phyloP scores from a whole-genome alignment of 345 rosid genomes.

The Erysimum cheiranthoides region DNA sequence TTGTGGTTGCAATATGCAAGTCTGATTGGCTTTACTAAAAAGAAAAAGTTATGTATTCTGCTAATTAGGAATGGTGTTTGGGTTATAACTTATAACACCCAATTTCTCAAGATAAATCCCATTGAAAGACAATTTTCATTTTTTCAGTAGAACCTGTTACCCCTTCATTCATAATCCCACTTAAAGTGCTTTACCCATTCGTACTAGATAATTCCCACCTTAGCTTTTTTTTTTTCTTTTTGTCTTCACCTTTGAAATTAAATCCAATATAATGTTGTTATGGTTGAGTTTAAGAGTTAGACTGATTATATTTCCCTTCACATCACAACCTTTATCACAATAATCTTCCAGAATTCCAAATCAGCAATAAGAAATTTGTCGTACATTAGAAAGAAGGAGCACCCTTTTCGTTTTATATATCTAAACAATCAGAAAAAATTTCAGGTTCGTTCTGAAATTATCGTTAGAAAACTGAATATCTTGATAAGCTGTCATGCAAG shows the following conservation, averaged over 20 bases:
- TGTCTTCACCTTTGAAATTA: constrained; percentile 2
- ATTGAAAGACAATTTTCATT: background rate
- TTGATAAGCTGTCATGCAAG: no score
- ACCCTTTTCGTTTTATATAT: background rate
- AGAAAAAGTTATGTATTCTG: background rate
- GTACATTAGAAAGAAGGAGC: background rate
- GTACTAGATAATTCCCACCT: constrained; percentile 12
- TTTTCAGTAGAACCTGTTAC: background rate
- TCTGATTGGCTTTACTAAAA: background rate
- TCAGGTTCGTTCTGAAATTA: background rate
- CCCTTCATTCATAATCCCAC: constrained; percentile 17
- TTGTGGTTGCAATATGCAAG: background rate
- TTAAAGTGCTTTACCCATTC: constrained; percentile 18
- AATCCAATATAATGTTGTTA: constrained; percentile 1
- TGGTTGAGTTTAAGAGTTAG: constrained; percentile 21
- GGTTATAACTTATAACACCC: background rate
- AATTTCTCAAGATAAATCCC: background rate
- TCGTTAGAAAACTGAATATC: no score
- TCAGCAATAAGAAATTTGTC: background rate
- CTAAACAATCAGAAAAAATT: background rate
- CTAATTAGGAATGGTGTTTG: background rate
- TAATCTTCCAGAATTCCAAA: constrained; percentile 1
- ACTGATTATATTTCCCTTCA: background rate
- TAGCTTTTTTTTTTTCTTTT: constrained; percentile 1
- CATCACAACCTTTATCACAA: background rate